Evolutionary conservation across 768 basidiomycete genomes (phyloP).

Genomic region (Calocybe gangraenosa): DNA sequence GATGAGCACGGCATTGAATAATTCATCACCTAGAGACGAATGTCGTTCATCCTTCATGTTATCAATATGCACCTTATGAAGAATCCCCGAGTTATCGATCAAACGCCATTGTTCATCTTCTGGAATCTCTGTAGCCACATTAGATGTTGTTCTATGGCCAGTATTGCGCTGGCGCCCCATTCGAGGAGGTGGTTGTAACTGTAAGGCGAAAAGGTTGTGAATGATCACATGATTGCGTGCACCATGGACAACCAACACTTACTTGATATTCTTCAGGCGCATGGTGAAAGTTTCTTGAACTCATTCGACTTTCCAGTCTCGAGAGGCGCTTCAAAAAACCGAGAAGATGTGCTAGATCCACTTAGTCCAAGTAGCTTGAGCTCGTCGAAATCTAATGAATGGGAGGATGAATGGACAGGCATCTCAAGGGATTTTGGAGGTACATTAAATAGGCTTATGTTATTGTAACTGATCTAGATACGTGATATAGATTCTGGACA

Average conservation of each 20-base stretch:
- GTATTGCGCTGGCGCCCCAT: constrained; percentile 26
- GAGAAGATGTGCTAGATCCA: constrained; percentile 13
- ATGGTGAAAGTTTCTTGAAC: constrained; percentile 43
- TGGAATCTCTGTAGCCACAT: constrained; percentile 43
- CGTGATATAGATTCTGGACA: constrained; percentile 24
- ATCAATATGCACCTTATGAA: constrained; percentile 29
- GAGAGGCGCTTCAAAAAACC: constrained; percentile 18
- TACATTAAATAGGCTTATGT: neutral
- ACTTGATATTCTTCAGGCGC: constrained; percentile 38
- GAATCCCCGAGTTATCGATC: constrained; percentile 60
- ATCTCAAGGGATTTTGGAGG: constrained; percentile 18
- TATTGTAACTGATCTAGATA: neutral
- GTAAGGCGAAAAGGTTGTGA: neutral
- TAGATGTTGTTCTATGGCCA: neutral
- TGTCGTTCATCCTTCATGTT: constrained; percentile 32
- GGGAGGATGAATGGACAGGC: constrained; percentile 38
- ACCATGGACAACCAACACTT: constrained; percentile 27
- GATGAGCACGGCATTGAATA: constrained; percentile 60
- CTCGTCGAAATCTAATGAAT: constrained; percentile 15
- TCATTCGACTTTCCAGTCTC: constrained; percentile 30
- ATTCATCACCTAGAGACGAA: constrained; percentile 57
- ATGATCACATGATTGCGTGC: constrained; percentile 10
- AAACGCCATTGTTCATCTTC: constrained; percentile 80
- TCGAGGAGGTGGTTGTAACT: neutral
- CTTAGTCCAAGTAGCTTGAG: constrained; percentile 7